A percentile compares a stretch with the other conserved stretches of the same genome.
Conservation (phyloP, 2,329 filamentous ascomycete genomes). For the Thielaviopsis punctulata region DNA sequence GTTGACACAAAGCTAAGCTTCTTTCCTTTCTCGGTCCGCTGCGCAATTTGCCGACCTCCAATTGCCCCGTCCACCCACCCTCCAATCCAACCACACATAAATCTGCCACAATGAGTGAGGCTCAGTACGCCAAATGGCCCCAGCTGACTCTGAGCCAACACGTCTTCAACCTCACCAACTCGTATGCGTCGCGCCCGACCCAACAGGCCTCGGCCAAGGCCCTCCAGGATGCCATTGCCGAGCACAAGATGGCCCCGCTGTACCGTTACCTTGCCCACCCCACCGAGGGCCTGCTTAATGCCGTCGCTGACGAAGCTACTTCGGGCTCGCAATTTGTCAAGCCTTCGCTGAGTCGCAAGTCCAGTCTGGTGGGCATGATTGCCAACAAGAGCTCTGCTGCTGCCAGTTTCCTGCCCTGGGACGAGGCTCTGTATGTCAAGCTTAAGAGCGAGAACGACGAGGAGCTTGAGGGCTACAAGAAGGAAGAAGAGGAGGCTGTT, state of each 20-base stretch:
- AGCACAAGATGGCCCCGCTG: slow-evolving; percentile 76
- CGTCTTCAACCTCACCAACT: slow-evolving; percentile 74
- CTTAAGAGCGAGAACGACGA: slow-evolving; percentile 61
- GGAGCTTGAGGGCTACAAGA: slow-evolving; percentile 60
- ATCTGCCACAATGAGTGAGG: slow-evolving; percentile 50
- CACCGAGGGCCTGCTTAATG: slow-evolving; percentile 65
- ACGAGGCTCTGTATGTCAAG: slow-evolving; percentile 69
- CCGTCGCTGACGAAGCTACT: slow-evolving; percentile 31
- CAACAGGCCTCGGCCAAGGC: slow-evolving; percentile 58
- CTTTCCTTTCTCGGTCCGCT: background rate
- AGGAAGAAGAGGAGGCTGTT: slow-evolving; percentile 81
- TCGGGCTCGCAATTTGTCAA: slow-evolving; percentile 32
- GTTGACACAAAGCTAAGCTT: background rate
- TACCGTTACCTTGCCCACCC: slow-evolving; percentile 75
- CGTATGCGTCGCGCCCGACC: slow-evolving; percentile 45
- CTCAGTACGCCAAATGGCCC: slow-evolving; percentile 73
- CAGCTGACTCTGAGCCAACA: slow-evolving; percentile 67
- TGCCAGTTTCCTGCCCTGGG: slow-evolving; percentile 65
- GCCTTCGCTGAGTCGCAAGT: slow-evolving; percentile 44
- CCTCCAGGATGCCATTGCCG: slow-evolving; percentile 64
- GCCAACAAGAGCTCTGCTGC: slow-evolving; percentile 49
- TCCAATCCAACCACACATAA: background rate
- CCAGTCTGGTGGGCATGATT: slow-evolving; percentile 56
- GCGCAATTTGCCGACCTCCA: background rate
- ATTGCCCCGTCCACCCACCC: background rate